Base-by-base conservation (phyloP, 2,329 filamentous ascomycete genomes). In the Phaeosphaeriaceae sp. region DNA sequence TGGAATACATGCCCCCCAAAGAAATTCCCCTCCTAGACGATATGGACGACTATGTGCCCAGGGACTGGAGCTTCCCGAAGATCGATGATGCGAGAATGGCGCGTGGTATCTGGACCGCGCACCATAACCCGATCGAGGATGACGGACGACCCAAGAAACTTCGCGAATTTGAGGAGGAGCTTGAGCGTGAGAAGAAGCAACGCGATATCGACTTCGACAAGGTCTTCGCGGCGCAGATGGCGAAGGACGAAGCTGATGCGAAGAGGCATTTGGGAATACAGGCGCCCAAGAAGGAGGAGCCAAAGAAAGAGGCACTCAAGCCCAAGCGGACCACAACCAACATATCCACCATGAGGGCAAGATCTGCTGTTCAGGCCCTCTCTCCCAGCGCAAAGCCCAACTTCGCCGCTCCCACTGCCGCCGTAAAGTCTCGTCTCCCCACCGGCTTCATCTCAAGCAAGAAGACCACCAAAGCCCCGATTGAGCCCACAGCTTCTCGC, bases 1-100 rank as follows among this genome's bases (percentile, higher is more conserved):
- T 94, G 59, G 95, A 98, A 81, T 97, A 96, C 76, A 93, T 92
- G 74, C 92, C 94, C 6, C 92, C 92, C 0, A 89, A 83, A 59
- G 85, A 88, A 50, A 56, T 76, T 3, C 76, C 87, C n/a, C 79
- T 87, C 11, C 85, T 86, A 0, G 91, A 91, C 69, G 83, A 89
- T 66, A 90, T 89, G 20, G 89, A 92, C 53, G 84, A 90, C 57
- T 87, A 90, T 60, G 50, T 72, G 15, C 70, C 70, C 17, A 87
- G 88, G 4, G 79, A 86, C 65, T 82, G 81, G 47, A 79, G 79
- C 9, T 82, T 85, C 56, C 81, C 61, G 19, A 80, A 83, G 61
- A 83, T 88, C 61, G 77, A 82, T 59, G 82, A 82, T n/a, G 76
- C 76, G 63, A 86, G 86, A 69, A 76, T 85, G 42, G 82, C 80